Evolutionary conservation across 768 basidiomycete genomes (phyloP).

Genomic region (Panus rudis): DNA sequence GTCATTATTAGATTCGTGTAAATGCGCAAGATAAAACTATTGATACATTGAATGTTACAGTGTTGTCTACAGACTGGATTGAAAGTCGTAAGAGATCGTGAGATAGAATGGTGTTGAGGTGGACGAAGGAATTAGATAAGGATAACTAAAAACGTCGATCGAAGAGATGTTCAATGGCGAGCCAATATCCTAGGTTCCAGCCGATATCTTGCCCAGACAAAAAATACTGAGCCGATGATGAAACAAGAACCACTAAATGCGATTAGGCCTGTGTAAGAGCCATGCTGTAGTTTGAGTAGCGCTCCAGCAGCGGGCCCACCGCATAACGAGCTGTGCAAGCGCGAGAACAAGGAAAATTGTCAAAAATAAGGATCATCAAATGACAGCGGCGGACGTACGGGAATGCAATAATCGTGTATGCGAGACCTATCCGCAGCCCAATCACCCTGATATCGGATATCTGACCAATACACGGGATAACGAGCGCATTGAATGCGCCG

Average conservation of each 20-base stretch:
- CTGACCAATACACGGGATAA: slow-evolving; percentile 62
- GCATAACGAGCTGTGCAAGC: slow-evolving; percentile 42
- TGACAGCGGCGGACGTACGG: slow-evolving; percentile 48
- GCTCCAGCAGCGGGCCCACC: slow-evolving; percentile 61
- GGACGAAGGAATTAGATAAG: too few relatives aligned
- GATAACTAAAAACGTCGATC: neutral
- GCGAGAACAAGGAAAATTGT: neutral
- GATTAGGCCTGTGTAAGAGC: slow-evolving; percentile 45
- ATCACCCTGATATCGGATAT: slow-evolving; percentile 54
- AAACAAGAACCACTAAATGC: slow-evolving; percentile 53
- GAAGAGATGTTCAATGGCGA: slow-evolving; percentile 29
- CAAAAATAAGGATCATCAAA: neutral
- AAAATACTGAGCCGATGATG: slow-evolving; percentile 51
- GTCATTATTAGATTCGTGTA: too few relatives aligned
- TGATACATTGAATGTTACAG: neutral
- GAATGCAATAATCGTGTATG: slow-evolving; percentile 60
- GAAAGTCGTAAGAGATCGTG: too few relatives aligned
- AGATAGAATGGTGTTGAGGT: too few relatives aligned
- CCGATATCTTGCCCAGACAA: slow-evolving; percentile 42
- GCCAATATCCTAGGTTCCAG: slow-evolving; percentile 37
- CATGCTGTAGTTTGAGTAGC: slow-evolving; percentile 39
- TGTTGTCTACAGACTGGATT: too few relatives aligned
- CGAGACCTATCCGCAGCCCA: slow-evolving; percentile 55
- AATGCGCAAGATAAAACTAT: too few relatives aligned
- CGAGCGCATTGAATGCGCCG: slow-evolving; percentile 60